Evolutionary conservation across 2,329 filamentous ascomycete genomes (phyloP).

Genomic region (Epicoccum sorghinum): DNA sequence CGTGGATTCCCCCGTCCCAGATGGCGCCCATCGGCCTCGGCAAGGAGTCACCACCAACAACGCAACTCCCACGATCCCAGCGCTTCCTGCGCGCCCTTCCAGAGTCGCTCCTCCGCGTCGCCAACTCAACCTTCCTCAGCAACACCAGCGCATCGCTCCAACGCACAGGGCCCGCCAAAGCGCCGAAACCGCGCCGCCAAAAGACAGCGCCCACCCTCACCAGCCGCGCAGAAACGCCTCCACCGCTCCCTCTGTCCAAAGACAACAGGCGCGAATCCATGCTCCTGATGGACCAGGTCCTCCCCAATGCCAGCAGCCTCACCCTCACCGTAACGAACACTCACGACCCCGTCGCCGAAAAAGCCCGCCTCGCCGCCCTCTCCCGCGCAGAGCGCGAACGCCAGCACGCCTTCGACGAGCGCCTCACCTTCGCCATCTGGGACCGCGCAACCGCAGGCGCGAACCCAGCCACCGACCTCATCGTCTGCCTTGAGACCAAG

Average conservation of each 20-base stretch:
- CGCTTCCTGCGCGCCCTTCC: conserved; percentile 88
- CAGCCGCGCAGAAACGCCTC: conserved; percentile 14
- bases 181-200: conserved; percentile 43
- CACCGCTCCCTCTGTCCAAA: conserved; percentile 30
- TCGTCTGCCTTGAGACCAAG: conserved; percentile 89
- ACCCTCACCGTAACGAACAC: conserved; percentile 35
- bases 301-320: conserved; percentile 48
- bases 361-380: conserved; percentile 56
- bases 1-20: conserved; percentile 88
- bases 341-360: conserved; percentile 40
- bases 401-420: conserved; percentile 77
- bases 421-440: conserved; percentile 94
- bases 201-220: conserved; percentile 27
- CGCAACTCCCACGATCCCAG: conserved; percentile 89
- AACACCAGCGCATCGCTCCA: conserved; percentile 83
- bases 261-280: conserved; percentile 53
- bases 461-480: conserved; percentile 90
- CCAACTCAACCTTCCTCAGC: conserved; percentile 94
- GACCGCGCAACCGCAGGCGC: conserved; percentile 86
- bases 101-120: conserved; percentile 87
- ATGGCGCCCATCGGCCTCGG: conserved; percentile 62
- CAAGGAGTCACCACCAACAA: conserved; percentile 76
- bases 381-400: conserved; percentile 73
- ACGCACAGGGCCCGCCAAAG: conserved; percentile 60
- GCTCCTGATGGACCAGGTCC: conserved; percentile 57